These are phyloP conservation scores for Linanthus parryae DNA, from an alignment of 148 eudicot genomes.

Conservation along the genomic window DNA sequence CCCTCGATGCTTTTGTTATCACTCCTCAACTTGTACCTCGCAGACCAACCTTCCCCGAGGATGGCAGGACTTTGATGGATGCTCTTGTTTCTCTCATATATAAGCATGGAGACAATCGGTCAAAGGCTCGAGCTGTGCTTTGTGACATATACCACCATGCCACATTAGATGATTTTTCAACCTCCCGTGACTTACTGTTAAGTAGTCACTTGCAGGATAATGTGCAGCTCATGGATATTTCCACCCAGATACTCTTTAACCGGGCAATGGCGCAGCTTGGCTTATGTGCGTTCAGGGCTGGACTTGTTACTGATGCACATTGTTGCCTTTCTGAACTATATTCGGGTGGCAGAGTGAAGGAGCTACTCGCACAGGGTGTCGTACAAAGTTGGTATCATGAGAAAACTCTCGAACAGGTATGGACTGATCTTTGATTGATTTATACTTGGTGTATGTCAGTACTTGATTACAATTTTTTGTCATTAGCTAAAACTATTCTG, in stretches of 20 bases:
- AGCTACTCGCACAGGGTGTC: constrained; percentile 86
- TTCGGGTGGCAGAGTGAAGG: constrained; percentile 91
- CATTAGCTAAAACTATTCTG: no score
- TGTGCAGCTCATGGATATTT: constrained; percentile 73
- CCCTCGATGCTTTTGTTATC: constrained; percentile 59
- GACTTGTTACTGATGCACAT: constrained; percentile 69
- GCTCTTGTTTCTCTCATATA: constrained; percentile 75
- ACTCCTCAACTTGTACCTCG: constrained; percentile 71
- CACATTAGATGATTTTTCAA: constrained; percentile 63
- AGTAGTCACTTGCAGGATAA: constrained; percentile 96
- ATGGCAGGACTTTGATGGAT: constrained; percentile 78
- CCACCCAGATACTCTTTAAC: constrained; percentile 81
- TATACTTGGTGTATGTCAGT: neutral
- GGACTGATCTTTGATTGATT: neutral
- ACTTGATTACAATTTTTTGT: no score
- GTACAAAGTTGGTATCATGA: constrained; percentile 88
- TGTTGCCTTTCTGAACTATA: constrained; percentile 79
- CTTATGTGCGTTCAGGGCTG: constrained; percentile 73
- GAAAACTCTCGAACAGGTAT: constrained; percentile 90
- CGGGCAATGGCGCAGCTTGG: constrained; percentile 95
- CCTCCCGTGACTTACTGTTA: constrained; percentile 69
- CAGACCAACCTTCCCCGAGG: constrained; percentile 65
- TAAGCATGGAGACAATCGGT: constrained; percentile 76
- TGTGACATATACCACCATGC: constrained; percentile 96
- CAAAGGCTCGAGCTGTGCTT: constrained; percentile 94